Percentiles rank a stretch among this genome's conserved stretches.
phyloP scores from a whole-genome alignment of 495 filamentous ascomycete genomes.

The Neohortaea acidophila region DNA sequence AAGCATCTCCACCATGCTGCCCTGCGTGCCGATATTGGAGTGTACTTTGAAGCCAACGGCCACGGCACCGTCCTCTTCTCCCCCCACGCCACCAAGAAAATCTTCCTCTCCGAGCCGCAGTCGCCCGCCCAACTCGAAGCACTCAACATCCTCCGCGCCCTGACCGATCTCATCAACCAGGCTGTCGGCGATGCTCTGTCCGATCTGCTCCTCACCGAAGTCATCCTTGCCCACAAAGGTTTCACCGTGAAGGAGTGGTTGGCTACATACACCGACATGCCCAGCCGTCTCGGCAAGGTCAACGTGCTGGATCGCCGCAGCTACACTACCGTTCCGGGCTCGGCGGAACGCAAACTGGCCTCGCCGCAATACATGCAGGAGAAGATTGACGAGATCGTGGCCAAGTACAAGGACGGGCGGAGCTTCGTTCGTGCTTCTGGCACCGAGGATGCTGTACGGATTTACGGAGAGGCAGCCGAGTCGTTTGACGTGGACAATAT shows the following conservation, averaged over 20 bases:
- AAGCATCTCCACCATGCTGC: constrained; percentile 96
- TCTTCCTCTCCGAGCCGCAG: constrained; percentile 63
- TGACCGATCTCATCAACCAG: constrained; percentile 89
- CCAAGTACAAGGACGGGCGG: constrained; percentile 79
- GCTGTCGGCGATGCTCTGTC: constrained; percentile 92
- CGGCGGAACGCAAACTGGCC: constrained; percentile 78
- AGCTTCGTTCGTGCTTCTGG: constrained; percentile 85
- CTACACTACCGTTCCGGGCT: constrained; percentile 58
- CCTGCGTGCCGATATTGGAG: constrained; percentile 76
- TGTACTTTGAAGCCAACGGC: constrained; percentile 97
- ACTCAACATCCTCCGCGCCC: constrained; percentile 62
- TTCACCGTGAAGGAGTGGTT: constrained; percentile 89
- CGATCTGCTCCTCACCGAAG: constrained; percentile 90
- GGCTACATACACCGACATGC: constrained; percentile 83
- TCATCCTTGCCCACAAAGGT: constrained; percentile 85
- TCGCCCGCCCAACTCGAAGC: constrained; percentile 80
- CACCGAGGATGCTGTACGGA: constrained; percentile 88
- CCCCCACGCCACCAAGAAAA: constrained; percentile 57
- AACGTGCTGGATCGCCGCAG: constrained; percentile 73
- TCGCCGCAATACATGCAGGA: constrained; percentile 63
- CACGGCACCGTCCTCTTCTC: constrained; percentile 96
- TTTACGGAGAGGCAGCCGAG: constrained; percentile 83
- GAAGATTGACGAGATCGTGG: constrained; percentile 71
- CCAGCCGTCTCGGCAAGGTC: constrained; percentile 84
- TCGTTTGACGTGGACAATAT: constrained; percentile 34